A percentile compares a stretch with the other conserved stretches of the same genome.
Evolutionary conservation across 495 filamentous ascomycete species (phyloP).

Genomic region (Talaromyces ruber): DNA sequence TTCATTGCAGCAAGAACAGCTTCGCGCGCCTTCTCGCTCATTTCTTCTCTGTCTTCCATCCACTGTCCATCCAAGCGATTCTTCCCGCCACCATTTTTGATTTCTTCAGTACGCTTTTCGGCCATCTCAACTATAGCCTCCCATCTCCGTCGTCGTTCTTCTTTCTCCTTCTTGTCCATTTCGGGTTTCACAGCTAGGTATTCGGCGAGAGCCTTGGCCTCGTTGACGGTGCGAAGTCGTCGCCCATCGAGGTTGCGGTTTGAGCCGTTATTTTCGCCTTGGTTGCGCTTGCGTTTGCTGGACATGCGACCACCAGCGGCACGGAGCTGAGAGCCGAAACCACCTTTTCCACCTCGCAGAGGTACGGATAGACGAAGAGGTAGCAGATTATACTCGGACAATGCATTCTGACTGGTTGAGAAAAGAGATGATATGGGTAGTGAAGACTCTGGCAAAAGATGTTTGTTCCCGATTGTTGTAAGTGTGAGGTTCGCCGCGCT

Average conservation of each 20-base stretch:
- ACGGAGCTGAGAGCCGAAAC: conserved; percentile 93
- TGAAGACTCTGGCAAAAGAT: conserved; percentile 39
- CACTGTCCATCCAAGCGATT: conserved; percentile 79
- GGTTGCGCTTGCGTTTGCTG: conserved; percentile 76
- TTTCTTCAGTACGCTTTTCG: conserved; percentile 71
- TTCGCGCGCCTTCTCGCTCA: conserved; percentile 70
- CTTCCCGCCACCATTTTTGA: conserved; percentile 56
- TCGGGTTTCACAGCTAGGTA: conserved; percentile 94
- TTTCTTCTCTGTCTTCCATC: conserved; percentile 87
- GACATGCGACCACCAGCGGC: conserved; percentile 98
- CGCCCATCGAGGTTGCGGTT: conserved; percentile 91
- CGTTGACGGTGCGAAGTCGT: conserved; percentile 80
- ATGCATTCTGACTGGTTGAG: not conserved
- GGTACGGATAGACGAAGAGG: conserved; percentile 69
- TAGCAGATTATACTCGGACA: conserved; percentile 45
- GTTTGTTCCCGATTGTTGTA: conserved; percentile 72
- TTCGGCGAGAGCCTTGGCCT: conserved; percentile 90
- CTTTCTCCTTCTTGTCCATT: conserved; percentile 88
- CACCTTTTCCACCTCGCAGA: conserved; percentile 87
- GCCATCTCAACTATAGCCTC: conserved; percentile 75
- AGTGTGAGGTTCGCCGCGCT: conserved; percentile 49
- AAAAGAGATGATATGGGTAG: conserved; percentile 34
- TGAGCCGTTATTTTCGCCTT: conserved; percentile 77
- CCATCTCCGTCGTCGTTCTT: conserved; percentile 71
- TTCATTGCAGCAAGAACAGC: conserved; percentile 74